Base-by-base conservation (phyloP, 2,329 filamentous ascomycete species). In the Penicillium sp. region DNA sequence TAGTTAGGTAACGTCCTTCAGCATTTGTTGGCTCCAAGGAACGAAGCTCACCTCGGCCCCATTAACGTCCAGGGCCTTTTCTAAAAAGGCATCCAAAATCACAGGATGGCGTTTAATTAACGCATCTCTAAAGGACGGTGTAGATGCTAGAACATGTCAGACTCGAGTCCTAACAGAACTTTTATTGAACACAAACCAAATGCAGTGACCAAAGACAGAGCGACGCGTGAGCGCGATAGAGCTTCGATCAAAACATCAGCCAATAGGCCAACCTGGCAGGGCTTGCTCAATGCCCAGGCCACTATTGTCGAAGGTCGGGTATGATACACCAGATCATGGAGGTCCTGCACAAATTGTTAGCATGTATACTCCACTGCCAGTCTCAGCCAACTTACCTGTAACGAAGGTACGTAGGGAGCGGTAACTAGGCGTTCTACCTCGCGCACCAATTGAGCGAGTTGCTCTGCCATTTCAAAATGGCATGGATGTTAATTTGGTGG, bases 211-310 rank as follows among this genome's bases (percentile, higher is more conserved):
- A 85, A 71, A 30, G 75, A 70, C 53, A 84, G 62, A 5, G 81
- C 76, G 57, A 80, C 79, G 4, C 77, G 73, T 69, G 81, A 83
- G 43, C 78, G 74, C 33, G 79, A 75, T 35, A 85, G 67, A 26
- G 77, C 79, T 56, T 81, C 70, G 14, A 75, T 73, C 22, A 85
- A 68, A 22, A 70, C 67, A 58, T 81, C 70, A 26, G 73, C 75
- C 19, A 85, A 68, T 19, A 70, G 66, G 11, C 71, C 68, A 43
- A 83, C 67, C 47, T 80, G 77, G 63, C 82, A 84, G 28, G 75
- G 74, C 55, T 82, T 78, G 17, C 69, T 73, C 33, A 74, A 66
- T 3, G 79, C 75, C 78, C 81, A 84, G 25, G 67, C 66, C 8
- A 68, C 67, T 14, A 84, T 70, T 5, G 71, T 69, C 14, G 63